Evolutionary conservation across 345 rosid genomes (phyloP).

Genomic region (Citrus maxima): DNA sequence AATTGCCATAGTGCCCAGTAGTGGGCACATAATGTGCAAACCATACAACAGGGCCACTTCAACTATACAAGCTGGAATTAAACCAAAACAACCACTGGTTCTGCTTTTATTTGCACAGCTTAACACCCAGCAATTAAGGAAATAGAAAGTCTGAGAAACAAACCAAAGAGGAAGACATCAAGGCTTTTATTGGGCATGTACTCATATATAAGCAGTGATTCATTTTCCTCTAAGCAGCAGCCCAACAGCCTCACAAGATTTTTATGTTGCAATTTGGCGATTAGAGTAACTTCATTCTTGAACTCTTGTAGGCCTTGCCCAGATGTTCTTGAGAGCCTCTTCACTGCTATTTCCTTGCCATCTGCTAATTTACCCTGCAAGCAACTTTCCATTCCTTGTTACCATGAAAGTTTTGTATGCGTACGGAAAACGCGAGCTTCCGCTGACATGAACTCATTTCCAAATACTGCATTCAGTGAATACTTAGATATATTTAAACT

Average conservation of each 20-base stretch:
- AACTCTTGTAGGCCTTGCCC: neutral
- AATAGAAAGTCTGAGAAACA: neutral
- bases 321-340: neutral
- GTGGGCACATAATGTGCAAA: neutral
- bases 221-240: neutral
- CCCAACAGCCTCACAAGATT: neutral
- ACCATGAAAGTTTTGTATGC: too few relatives aligned
- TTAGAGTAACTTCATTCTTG: neutral
- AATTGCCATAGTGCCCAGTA: neutral
- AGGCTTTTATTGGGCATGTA: neutral
- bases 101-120: neutral
- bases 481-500: too few relatives aligned
- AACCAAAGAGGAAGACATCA: neutral
- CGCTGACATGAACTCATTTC: too few relatives aligned
- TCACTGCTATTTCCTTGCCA: neutral
- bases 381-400: neutral
- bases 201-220: neutral
- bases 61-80: too few relatives aligned
- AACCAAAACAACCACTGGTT: too few relatives aligned
- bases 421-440: too few relatives aligned
- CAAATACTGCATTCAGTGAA: too few relatives aligned
- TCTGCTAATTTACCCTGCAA: neutral
- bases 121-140: neutral
- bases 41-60: neutral
- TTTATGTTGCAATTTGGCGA: neutral